Conservation (phyloP, 2,329 filamentous ascomycete species). For the Pyricularia sp. region DNA sequence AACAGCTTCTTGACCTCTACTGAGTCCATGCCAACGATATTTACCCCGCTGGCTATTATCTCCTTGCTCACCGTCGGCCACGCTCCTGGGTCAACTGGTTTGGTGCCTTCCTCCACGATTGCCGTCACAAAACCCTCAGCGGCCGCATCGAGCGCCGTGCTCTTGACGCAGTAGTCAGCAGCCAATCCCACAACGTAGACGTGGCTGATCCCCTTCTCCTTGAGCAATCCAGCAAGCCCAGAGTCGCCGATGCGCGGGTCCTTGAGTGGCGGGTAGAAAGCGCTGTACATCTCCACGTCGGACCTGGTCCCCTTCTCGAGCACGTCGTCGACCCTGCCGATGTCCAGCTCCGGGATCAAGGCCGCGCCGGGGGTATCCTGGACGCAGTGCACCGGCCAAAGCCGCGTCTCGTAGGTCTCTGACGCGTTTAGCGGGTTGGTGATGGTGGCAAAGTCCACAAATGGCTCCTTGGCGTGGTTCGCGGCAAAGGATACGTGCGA, state of each 20-base stretch:
- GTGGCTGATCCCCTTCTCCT: conserved; percentile 49
- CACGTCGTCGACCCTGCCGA: conserved; percentile 44
- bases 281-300: conserved; percentile 84
- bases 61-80: conserved; percentile 44
- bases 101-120: conserved; percentile 67
- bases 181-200: conserved; percentile 81
- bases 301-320: conserved; percentile 67
- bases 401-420: conserved; percentile 50
- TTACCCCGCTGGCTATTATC: conserved; percentile 46
- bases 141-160: conserved; percentile 64
- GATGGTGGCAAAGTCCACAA: conserved; percentile 50
- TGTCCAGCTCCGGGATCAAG: conserved; percentile 59
- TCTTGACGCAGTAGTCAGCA: conserved; percentile 78
- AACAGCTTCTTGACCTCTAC: conserved; percentile 32
- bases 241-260: conserved; percentile 46
- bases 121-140: conserved; percentile 64
- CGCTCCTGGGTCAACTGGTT: conserved; percentile 48
- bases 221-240: conserved; percentile 47
- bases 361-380: conserved; percentile 58
- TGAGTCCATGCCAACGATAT: conserved; percentile 43
- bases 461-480: conserved; percentile 64
- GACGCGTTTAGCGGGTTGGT: conserved; percentile 49
- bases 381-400: conserved; percentile 91
- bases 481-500: conserved; percentile 80
- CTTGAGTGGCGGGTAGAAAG: conserved; percentile 70